A percentile compares a stretch with the other conserved stretches of the same genome.
Evolutionary conservation across 176 grass and related monocot species (phyloP).

Genomic region (Oropetium thomaeum): DNA sequence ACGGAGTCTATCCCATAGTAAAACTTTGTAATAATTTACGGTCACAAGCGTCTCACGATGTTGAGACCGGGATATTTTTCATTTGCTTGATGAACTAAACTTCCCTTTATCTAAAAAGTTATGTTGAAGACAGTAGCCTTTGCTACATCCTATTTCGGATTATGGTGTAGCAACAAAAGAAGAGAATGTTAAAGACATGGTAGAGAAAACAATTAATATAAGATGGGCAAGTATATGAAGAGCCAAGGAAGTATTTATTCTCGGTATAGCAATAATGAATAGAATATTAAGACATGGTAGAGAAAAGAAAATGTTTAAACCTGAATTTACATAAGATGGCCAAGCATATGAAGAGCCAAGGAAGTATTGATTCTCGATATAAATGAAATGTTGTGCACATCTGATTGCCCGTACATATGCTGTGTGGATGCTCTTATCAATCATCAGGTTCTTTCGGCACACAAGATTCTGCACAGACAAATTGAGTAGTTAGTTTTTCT

Average conservation of each 20-base stretch:
- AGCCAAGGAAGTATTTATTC: slow-evolving; percentile 98
- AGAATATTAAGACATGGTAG: not conserved
- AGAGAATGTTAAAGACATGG: not conserved
- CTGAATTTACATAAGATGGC: slow-evolving; percentile 82
- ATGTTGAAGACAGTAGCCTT: not conserved
- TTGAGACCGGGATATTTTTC: too few relatives aligned
- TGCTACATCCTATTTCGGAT: not conserved
- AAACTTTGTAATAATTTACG: too few relatives aligned
- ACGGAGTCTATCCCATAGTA: too few relatives aligned
- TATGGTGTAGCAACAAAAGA: too few relatives aligned
- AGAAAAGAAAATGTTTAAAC: slow-evolving; percentile 32
- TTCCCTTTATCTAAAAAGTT: too few relatives aligned
- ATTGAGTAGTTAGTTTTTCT: not conserved
- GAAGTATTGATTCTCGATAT: slow-evolving; percentile 99
- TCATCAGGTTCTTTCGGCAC: slow-evolving; percentile 78
- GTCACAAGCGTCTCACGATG: too few relatives aligned
- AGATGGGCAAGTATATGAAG: slow-evolving; percentile 84
- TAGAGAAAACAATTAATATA: slow-evolving; percentile 49
- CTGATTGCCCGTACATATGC: slow-evolving; percentile 95
- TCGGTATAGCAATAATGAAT: too few relatives aligned
- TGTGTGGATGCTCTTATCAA: slow-evolving; percentile 96
- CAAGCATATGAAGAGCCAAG: slow-evolving; percentile 94
- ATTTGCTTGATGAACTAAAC: too few relatives aligned
- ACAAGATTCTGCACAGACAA: slow-evolving; percentile 75
- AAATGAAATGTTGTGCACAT: slow-evolving; percentile 96